Evolutionary conservation across 768 basidiomycete species (phyloP), one percentile per base, ranked within the genome.

Genomic region (Lentinula detonsa): DNA sequence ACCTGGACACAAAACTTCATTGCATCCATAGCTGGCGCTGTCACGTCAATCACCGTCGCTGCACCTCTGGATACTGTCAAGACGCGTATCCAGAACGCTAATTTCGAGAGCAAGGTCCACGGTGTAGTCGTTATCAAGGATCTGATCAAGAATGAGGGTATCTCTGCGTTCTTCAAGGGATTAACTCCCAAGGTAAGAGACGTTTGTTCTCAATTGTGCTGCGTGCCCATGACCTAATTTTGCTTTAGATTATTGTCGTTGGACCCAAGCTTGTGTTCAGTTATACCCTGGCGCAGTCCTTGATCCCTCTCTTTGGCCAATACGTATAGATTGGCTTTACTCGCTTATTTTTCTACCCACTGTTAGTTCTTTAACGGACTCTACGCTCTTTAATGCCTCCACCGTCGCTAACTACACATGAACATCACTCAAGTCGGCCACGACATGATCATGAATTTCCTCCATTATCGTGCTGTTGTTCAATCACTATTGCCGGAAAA

Each of bases 261-360:
- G 95, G 95, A 56, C 96, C 96, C 43, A 98, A 98, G 77, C 86
- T 98, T 39, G 93, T 98, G 67, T 98, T 98, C 83, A 94, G 92
- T 68, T 98, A 96, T 78, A 98, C 96, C 53, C 84, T 98, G 3
- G 96, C 96, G 10, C 96, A 98, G 75, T 91, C 90, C 16, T 80
- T 98, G 73, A 98, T 98, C 78, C 95, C 95, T 50, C 77, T 88
- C 67, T 97, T 95, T 75, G 83, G 87, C 46, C 85, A 92, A 72
- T 95, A 91, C 73, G 91, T 92, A 63, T 92, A 71, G 58, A 56
- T 4, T 15, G 42, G 49, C 49, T 18, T 2, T 49, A 3, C 11
- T 23, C 23, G 21, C 21, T 49, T 11, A 23, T 21, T 23, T 11
- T 11, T 5, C 28, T 31, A 15, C 48, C 18, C 50, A 34, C 13